phyloP scores from a whole-genome alignment of 2,329 filamentous ascomycete genomes.

The Tolypocladium album region DNA sequence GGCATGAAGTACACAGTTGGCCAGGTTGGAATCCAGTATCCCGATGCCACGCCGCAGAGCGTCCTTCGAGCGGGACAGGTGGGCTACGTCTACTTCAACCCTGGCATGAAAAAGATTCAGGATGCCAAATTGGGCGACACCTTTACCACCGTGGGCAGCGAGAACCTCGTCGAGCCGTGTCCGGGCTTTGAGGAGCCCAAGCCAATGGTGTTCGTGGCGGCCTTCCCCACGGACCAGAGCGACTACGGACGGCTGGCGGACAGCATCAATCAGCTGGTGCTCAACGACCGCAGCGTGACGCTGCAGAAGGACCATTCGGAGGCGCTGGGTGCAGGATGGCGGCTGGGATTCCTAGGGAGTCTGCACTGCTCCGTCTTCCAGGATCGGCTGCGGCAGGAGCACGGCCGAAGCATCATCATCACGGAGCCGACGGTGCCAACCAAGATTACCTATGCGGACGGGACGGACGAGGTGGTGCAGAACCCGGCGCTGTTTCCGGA shows the following conservation, averaged over 20 bases:
- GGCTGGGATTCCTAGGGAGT: slow-evolving; percentile 89
- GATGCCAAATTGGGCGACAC: slow-evolving; percentile 96
- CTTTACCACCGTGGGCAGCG: slow-evolving; percentile 70
- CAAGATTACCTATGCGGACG: slow-evolving; percentile 69
- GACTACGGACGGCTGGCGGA: slow-evolving; percentile 83
- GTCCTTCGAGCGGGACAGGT: slow-evolving; percentile 83
- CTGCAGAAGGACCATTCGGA: slow-evolving; percentile 91
- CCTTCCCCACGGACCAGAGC: slow-evolving; percentile 84
- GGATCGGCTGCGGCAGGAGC: slow-evolving; percentile 86
- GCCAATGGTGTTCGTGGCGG: slow-evolving; percentile 97
- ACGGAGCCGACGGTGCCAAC: slow-evolving; percentile 93
- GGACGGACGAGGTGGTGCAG: slow-evolving; percentile 66
- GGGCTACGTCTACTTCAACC: slow-evolving; percentile 94
- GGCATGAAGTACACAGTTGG: slow-evolving; percentile 85
- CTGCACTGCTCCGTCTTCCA: slow-evolving; percentile 99
- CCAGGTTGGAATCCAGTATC: slow-evolving; percentile 95
- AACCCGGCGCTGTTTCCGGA: slow-evolving; percentile 88
- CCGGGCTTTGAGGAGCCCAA: slow-evolving; percentile 96
- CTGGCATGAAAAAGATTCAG: slow-evolving; percentile 93
- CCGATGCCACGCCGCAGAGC: slow-evolving; percentile 70
- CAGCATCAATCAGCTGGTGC: slow-evolving; percentile 83
- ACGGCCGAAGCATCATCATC: slow-evolving; percentile 90
- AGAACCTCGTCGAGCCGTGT: slow-evolving; percentile 66
- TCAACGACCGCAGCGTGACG: slow-evolving; percentile 93
- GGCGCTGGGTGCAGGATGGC: slow-evolving; percentile 86